Evolutionary conservation across 2,329 filamentous ascomycete species (phyloP).

Genomic region (Periconia macrospinosa): DNA sequence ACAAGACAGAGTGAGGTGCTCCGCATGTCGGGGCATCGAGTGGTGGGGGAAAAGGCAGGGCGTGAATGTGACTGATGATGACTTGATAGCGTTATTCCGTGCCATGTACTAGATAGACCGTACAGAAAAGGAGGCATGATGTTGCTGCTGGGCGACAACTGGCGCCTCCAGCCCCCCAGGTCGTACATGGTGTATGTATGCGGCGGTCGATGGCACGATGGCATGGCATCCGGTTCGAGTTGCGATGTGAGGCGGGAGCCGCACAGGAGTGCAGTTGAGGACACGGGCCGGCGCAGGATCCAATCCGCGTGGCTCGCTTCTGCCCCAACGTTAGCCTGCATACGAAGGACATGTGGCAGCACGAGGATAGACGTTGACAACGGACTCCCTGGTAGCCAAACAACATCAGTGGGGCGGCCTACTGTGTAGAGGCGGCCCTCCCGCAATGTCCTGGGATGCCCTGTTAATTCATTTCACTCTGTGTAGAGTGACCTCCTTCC

Average conservation of each 20-base stretch:
- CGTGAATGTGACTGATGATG: background rate
- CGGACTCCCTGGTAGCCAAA: slow-evolving; percentile 38
- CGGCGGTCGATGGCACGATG: too few species aligned
- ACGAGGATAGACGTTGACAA: slow-evolving; percentile 34
- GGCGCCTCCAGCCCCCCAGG: slow-evolving; percentile 27
- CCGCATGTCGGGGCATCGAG: background rate
- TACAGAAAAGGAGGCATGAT: background rate
- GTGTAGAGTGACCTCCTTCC: slow-evolving; percentile 27
- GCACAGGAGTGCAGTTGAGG: slow-evolving; percentile 25
- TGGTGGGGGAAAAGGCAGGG: background rate
- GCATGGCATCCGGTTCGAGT: too few species aligned
- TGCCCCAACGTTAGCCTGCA: slow-evolving; percentile 40
- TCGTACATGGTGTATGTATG: slow-evolving; percentile 16
- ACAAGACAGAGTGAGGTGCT: too few species aligned
- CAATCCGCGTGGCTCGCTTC: slow-evolving; percentile 37
- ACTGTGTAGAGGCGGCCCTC: slow-evolving; percentile 24
- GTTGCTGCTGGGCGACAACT: slow-evolving; percentile 29
- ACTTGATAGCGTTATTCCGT: too few species aligned
- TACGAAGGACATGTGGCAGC: slow-evolving; percentile 45
- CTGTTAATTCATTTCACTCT: slow-evolving; percentile 23
- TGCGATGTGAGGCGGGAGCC: slow-evolving; percentile 34
- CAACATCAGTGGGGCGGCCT: slow-evolving; percentile 38
- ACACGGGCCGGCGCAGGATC: slow-evolving; percentile 28
- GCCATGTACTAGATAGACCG: too few species aligned
- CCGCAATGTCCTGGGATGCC: slow-evolving; percentile 35